Evolutionary conservation across 352 stramenopile species (phyloP).

Genomic region (Globisporangium barbulae): DNA sequence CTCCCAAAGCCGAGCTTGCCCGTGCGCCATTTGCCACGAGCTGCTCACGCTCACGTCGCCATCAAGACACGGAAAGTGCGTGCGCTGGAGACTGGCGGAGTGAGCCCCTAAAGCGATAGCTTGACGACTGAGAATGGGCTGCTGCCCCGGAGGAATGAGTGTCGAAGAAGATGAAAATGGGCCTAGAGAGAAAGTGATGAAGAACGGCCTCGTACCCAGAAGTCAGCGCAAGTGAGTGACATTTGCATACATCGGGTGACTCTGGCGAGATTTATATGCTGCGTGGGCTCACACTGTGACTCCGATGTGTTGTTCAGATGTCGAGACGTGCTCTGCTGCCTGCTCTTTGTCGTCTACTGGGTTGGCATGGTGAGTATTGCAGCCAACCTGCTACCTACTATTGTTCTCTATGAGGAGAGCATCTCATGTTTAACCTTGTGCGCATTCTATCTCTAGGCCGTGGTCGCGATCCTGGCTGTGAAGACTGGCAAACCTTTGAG

Average conservation of each 20-base stretch:
- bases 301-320: slow-evolving; percentile 36
- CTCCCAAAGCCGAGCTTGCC: background rate
- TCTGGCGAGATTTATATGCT: background rate
- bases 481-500: slow-evolving; percentile 67
- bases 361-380: slow-evolving; percentile 56
- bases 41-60: background rate
- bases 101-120: no score
- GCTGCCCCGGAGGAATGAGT: slow-evolving; percentile 19
- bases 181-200: background rate
- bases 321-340: slow-evolving; percentile 74
- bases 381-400: background rate
- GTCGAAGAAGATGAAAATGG: slow-evolving; percentile 18
- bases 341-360: slow-evolving; percentile 87
- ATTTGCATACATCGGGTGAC: background rate
- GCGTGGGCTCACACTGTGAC: background rate
- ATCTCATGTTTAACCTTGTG: background rate
- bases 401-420: background rate
- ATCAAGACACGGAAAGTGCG: background rate
- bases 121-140: slow-evolving; percentile 15
- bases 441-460: background rate
- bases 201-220: slow-evolving; percentile 24
- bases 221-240: slow-evolving; percentile 27
- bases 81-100: no score
- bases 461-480: slow-evolving; percentile 62
- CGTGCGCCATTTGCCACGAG: background rate